phyloP scores from a whole-genome alignment of 306 rosid genomes.

The Cicer judaicum region DNA sequence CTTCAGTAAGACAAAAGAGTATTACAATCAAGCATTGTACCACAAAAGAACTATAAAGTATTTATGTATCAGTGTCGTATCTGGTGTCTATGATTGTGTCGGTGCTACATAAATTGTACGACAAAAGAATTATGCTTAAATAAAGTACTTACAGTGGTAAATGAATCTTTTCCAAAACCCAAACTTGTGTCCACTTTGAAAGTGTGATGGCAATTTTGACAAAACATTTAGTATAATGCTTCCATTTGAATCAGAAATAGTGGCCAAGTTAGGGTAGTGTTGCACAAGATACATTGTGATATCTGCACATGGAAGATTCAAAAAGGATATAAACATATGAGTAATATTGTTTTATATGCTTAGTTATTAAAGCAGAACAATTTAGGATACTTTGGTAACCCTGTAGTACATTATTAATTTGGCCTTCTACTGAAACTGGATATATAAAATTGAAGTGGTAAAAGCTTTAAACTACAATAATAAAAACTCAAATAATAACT shows the following conservation, averaged over 20 bases:
- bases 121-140: constrained; percentile 6
- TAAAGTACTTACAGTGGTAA: constrained; percentile 46
- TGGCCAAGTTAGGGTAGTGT: constrained; percentile 48
- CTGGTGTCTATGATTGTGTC: too few relatives aligned
- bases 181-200: constrained; percentile 61
- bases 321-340: background rate
- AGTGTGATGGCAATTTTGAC: constrained; percentile 55
- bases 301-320: constrained; percentile 44
- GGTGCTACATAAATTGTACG: background rate
- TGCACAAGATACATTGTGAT: constrained; percentile 51
- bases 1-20: background rate
- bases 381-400: too few relatives aligned
- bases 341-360: background rate
- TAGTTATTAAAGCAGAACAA: constrained; percentile 10
- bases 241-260: constrained; percentile 47
- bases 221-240: constrained; percentile 52
- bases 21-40: constrained; percentile 39
- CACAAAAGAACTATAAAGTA: background rate
- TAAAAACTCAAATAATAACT: too few relatives aligned
- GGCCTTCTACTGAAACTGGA: too few relatives aligned
- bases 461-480: too few relatives aligned
- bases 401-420: too few relatives aligned
- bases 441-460: too few relatives aligned
- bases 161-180: constrained; percentile 54
- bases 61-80: constrained; percentile 20